Evolutionary conservation across 345 rosid species (phyloP).

Genomic region (Citrus medica): DNA sequence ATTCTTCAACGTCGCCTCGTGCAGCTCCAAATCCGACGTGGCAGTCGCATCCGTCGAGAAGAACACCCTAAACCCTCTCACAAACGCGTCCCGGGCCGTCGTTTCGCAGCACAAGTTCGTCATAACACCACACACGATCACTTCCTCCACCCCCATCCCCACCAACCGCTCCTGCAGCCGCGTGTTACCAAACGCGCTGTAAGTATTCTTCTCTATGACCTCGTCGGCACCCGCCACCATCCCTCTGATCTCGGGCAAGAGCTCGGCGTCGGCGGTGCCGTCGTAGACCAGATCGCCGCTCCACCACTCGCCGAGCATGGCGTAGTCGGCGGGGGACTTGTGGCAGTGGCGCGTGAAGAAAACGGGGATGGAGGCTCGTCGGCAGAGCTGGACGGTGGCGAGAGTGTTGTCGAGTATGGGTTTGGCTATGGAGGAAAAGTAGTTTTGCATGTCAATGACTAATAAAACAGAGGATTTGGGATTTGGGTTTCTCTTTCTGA

Average conservation of each 20-base stretch:
- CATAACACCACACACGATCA: conserved; percentile 72
- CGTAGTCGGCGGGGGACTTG: conserved; percentile 43
- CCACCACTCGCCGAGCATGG: conserved; percentile 82
- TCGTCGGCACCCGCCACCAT: conserved; percentile 23
- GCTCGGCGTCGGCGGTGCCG: conserved; percentile 54
- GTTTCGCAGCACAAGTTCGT: conserved; percentile 85
- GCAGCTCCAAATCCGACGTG: conserved; percentile 51
- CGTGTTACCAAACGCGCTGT: conserved; percentile 60
- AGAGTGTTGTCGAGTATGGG: conserved; percentile 51
- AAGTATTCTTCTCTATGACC: conserved; percentile 69
- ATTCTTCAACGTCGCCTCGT: conserved; percentile 60
- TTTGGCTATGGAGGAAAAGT: conserved; percentile 52
- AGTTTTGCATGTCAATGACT: conserved; percentile 69
- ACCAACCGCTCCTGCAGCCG: conserved; percentile 47
- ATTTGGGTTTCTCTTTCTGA: conserved; percentile 49
- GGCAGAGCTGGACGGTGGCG: conserved; percentile 55
- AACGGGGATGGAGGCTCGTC: conserved; percentile 64
- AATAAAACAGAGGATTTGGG: conserved; percentile 48
- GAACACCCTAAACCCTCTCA: conserved; percentile 68
- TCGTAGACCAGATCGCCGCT: conserved; percentile 46
- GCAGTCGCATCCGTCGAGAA: conserved; percentile 82
- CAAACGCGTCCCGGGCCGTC: conserved; percentile 79
- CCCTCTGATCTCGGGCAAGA: conserved; percentile 43
- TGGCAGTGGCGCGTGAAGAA: conserved; percentile 82
- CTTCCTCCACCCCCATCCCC: conserved; percentile 63